Evolutionary conservation across 768 basidiomycete genomes (phyloP).

Genomic region (Sarcodon sp.): DNA sequence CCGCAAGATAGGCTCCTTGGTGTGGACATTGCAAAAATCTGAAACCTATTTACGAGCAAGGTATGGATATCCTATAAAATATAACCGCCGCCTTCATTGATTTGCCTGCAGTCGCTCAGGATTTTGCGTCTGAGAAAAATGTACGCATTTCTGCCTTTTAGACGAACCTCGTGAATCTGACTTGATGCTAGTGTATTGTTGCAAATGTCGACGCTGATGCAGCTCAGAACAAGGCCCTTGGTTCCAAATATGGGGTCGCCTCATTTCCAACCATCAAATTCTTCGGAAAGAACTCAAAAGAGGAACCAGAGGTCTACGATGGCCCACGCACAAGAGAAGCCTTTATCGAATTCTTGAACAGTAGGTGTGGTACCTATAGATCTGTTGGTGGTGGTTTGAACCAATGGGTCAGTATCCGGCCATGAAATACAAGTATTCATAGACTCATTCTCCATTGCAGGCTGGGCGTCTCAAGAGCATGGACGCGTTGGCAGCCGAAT

Average conservation of each 20-base stretch:
- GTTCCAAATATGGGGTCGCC: slow-evolving; percentile 54
- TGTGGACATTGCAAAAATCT: slow-evolving; percentile 92
- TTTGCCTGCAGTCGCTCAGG: slow-evolving; percentile 43
- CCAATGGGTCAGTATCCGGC: slow-evolving; percentile 33
- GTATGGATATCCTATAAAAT: slow-evolving; percentile 16
- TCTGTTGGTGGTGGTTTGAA: slow-evolving; percentile 72
- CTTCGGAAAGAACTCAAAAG: slow-evolving; percentile 66
- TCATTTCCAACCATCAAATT: slow-evolving; percentile 95
- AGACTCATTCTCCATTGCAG: slow-evolving; percentile 20
- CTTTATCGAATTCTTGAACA: slow-evolving; percentile 70
- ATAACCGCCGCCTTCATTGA: slow-evolving; percentile 1
- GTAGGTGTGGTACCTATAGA: slow-evolving; percentile 79
- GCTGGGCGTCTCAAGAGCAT: slow-evolving; percentile 74
- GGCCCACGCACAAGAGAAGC: slow-evolving; percentile 61
- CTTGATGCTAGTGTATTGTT: slow-evolving; percentile 54
- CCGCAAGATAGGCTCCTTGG: slow-evolving; percentile 36
- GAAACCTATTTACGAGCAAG: slow-evolving; percentile 80
- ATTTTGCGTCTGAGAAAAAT: slow-evolving; percentile 66
- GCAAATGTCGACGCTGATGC: slow-evolving; percentile 90
- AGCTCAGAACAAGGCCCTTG: slow-evolving; percentile 59
- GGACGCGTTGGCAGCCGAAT: slow-evolving; percentile 65
- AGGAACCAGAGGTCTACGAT: slow-evolving; percentile 49
- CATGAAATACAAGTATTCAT: background rate
- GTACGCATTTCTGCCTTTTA: slow-evolving; percentile 25
- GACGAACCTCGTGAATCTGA: background rate